Percentiles rank a stretch among this genome's conserved stretches.
Conservation (phyloP, 257 asterid species). For the Solanum neorickii region DNA sequence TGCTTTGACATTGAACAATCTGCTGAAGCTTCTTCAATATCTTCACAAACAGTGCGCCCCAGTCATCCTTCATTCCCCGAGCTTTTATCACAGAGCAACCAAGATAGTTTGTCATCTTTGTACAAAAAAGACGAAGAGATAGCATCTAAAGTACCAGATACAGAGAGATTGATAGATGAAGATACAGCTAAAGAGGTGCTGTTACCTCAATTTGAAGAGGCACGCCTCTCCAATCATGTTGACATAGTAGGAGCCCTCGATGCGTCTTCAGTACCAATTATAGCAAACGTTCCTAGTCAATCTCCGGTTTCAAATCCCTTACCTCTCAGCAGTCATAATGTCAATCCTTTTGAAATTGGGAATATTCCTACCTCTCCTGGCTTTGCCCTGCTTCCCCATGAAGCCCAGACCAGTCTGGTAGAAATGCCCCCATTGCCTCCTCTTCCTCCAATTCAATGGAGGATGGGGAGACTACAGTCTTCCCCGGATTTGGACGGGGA, state of each 20-base stretch:
- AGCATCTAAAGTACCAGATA: constrained; percentile 7
- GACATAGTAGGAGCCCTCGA: constrained; percentile 11
- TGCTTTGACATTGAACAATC: background rate
- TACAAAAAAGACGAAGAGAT: constrained; percentile 21
- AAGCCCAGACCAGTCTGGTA: constrained; percentile 24
- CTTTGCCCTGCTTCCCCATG: constrained; percentile 14
- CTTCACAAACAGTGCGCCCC: background rate
- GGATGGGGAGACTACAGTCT: constrained; percentile 52
- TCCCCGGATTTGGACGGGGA: constrained; percentile 21
- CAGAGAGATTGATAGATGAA: constrained; percentile 14
- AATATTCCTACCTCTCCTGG: constrained; percentile 25
- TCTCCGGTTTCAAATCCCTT: constrained; percentile 23
- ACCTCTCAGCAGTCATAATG: constrained; percentile 7
- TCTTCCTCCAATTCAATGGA: constrained; percentile 97
- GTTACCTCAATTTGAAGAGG: constrained; percentile 13
- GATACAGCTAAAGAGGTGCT: constrained; percentile 12
- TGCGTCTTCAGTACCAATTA: constrained; percentile 10
- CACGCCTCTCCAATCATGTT: constrained; percentile 10
- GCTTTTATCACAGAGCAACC: background rate
- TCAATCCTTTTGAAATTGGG: constrained; percentile 14
- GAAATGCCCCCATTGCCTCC: constrained; percentile 85
- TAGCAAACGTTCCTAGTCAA: constrained; percentile 7
- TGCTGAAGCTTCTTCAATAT: background rate
- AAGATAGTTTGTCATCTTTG: constrained; percentile 8
- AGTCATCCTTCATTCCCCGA: background rate